phyloP scores from a whole-genome alignment of 352 stramenopile species.

The Globisporangium irregulare region DNA sequence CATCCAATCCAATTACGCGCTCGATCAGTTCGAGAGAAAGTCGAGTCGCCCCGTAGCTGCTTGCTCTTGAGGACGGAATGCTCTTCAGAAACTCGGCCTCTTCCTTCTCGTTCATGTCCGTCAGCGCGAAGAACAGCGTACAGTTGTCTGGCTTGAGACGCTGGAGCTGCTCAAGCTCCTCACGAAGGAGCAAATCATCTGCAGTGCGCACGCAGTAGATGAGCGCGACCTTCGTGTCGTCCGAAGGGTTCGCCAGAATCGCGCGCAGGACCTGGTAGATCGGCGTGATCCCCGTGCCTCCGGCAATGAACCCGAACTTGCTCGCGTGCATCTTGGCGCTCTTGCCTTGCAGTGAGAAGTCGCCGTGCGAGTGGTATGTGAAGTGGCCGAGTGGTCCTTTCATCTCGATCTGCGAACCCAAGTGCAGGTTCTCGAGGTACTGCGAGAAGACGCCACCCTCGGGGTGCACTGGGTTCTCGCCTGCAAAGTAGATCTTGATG shows the following conservation, averaged over 20 bases:
- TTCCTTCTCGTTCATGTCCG: constrained; percentile 49
- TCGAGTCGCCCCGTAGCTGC: constrained; percentile 54
- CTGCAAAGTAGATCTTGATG: constrained; percentile 89
- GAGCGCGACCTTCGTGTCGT: constrained; percentile 49
- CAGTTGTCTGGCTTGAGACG: constrained; percentile 39
- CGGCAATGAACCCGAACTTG: constrained; percentile 51
- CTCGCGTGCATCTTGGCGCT: constrained; percentile 21
- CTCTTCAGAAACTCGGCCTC: constrained; percentile 22
- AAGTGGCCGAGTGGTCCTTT: constrained; percentile 77
- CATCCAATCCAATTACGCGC: constrained; percentile 65
- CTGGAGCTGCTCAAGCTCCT: constrained; percentile 83
- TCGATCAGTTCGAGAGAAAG: too few species aligned
- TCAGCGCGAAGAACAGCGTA: constrained; percentile 41
- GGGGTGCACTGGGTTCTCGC: constrained; percentile 66
- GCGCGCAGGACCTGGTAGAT: constrained; percentile 75
- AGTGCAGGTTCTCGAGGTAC: constrained; percentile 74
- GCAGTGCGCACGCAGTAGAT: constrained; percentile 87
- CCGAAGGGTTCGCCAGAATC: constrained; percentile 53
- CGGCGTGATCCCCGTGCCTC: constrained; percentile 53
- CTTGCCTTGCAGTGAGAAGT: constrained; percentile 27
- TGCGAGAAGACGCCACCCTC: constrained; percentile 88
- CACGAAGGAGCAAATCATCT: constrained; percentile 90
- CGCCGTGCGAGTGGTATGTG: constrained; percentile 38
- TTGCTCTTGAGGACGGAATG: constrained; percentile 1
- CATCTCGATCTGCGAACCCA: constrained; percentile 85